Evolutionary conservation across 805 yeast species (phyloP).

Genomic region (Nakazawaea holstii): DNA sequence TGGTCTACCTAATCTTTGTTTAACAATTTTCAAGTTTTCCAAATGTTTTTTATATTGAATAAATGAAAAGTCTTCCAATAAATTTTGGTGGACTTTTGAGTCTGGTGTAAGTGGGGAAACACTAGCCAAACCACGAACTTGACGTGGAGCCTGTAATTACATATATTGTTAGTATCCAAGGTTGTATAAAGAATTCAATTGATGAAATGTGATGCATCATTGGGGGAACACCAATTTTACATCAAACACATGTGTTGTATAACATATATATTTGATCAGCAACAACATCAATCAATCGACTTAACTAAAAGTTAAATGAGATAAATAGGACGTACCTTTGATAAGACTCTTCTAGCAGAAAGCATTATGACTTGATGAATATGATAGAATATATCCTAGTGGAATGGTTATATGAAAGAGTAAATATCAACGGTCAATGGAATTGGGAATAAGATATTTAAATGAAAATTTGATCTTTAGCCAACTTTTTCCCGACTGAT

Average conservation of each 20-base stretch:
- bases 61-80: constrained; percentile 77
- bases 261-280: too few species aligned
- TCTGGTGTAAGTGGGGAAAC: constrained; percentile 45
- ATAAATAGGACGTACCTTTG: constrained; percentile 1
- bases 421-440: background rate
- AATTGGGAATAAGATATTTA: background rate
- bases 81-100: constrained; percentile 43
- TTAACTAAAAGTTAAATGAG: too few species aligned
- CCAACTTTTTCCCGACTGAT: too few species aligned
- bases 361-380: constrained; percentile 1
- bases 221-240: too few species aligned
- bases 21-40: constrained; percentile 82
- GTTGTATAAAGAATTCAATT: background rate
- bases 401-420: too few species aligned
- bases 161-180: background rate
- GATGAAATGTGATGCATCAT: background rate
- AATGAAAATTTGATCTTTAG: background rate
- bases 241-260: background rate
- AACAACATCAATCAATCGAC: background rate
- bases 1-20: constrained; percentile 65
- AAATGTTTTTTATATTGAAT: constrained; percentile 88
- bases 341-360: constrained; percentile 7
- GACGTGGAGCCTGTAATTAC: constrained; percentile 15
- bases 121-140: constrained; percentile 45
- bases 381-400: too few species aligned